Base-by-base conservation (phyloP, 1,284 basidiomycete species). In the Golubevia sp. region DNA sequence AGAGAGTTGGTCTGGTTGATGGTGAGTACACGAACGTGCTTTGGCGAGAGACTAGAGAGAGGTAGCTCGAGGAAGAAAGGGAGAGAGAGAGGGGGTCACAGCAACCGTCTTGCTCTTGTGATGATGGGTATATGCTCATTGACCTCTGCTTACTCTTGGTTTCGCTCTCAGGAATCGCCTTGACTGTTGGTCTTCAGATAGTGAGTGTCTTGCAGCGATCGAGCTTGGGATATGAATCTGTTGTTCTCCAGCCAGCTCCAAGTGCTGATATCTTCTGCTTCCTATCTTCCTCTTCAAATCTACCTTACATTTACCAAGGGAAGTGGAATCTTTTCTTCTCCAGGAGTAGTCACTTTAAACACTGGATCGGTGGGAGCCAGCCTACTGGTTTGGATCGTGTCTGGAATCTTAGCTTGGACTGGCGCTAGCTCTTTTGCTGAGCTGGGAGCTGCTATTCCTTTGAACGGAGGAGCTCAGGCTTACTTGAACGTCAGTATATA, bases 391-490 rank as follows among this genome's bases (percentile, higher is more conserved):
- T 83, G 80, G 77, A 34, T 76, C 3, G 50, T 73, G 2, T 71
- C 71, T 8, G 80, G 77, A 8, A n/a, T 74, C 0, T 68, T 83
- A 13, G 77, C 79, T 0, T 74, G 79, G 70, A 79, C 77, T 0
- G 79, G 82, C 1, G 82, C 79, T 3, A 62, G 54, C 80, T 93
- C 91, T 71, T 95, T 91, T 80, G 92, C 93, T 6, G 92, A 96
- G 84, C 86, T 97, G 59, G 92, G 92, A 59, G 90, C 89, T 44
- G 90, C 88, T 62, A 93, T 92, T 85, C 93, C 90, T 61, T 87
- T 91, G 71, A 93, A 84, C 75, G 80, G 80, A 24, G 79, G 80
- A 13, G 73, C 80, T 5, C 80, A 83, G 83, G 94, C 90, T 18
- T 92, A 98, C 83, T 89, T 97, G 44, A 77, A 76, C 56, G 67